Evolutionary conservation across 208 protist species (phyloP).

Genomic region (Trichomonas gallinae): DNA sequence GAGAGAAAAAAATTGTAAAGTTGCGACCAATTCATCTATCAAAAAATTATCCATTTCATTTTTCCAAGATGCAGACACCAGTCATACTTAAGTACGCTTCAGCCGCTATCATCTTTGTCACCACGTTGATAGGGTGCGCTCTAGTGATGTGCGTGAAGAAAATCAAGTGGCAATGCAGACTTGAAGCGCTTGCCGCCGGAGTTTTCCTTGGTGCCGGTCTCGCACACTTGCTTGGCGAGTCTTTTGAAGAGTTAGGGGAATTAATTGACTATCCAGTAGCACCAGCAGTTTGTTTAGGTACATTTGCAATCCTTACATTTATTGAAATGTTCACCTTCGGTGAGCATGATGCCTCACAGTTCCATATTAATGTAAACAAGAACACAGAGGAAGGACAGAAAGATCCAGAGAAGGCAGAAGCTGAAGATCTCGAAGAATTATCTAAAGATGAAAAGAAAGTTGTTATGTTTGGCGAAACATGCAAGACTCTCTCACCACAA

Average conservation of each 20-base stretch:
- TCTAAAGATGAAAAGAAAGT: not conserved
- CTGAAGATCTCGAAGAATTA: not conserved
- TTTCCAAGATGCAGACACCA: not conserved
- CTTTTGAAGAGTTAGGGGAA: not conserved
- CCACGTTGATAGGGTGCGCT: not conserved
- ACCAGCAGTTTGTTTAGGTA: not conserved
- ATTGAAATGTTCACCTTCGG: not conserved
- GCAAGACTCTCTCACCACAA: not conserved
- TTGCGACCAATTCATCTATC: not conserved
- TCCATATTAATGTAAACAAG: not conserved
- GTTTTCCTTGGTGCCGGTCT: not conserved
- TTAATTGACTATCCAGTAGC: not conserved
- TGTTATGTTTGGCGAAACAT: not conserved
- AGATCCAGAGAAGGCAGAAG: too few species aligned
- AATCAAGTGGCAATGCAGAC: not conserved
- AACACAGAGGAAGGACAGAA: not conserved
- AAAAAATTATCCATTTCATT: not conserved
- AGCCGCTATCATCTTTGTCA: not conserved
- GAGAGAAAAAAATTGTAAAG: too few species aligned
- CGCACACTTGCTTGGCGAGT: not conserved
- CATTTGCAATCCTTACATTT: not conserved
- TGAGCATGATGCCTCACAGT: not conserved
- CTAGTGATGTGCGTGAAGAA: not conserved
- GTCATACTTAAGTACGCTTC: not conserved
- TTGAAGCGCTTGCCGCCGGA: not conserved